phyloP scores from a whole-genome alignment of 441 rosid species.

The Croton setiger region DNA sequence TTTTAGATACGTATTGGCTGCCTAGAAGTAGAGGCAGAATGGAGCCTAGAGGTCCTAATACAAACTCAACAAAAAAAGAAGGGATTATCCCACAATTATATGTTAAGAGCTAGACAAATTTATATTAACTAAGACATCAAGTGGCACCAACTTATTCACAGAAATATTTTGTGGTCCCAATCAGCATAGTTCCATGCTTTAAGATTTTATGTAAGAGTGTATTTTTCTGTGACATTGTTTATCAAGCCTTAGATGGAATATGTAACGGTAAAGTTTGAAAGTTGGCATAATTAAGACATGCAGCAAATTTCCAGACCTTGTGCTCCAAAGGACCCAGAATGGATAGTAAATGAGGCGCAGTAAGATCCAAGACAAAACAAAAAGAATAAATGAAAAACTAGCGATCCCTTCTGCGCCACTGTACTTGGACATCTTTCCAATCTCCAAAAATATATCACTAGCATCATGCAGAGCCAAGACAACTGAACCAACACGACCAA shows the following conservation, averaged over 20 bases:
- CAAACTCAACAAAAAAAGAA: not conserved
- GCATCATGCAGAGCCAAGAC: conserved; percentile 96
- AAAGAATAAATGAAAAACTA: conserved; percentile 69
- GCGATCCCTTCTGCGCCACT: conserved; percentile 78
- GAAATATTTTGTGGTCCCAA: not conserved
- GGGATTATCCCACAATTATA: not conserved
- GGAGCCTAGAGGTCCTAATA: not conserved
- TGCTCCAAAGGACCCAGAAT: conserved; percentile 97
- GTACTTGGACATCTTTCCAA: conserved; percentile 96
- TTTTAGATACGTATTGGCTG: not conserved
- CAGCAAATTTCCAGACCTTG: conserved; percentile 64
- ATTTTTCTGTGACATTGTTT: not conserved
- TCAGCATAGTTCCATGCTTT: not conserved
- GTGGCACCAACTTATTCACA: not conserved
- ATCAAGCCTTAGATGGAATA: not conserved
- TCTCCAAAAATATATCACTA: conserved; percentile 87
- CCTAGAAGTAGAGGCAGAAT: not conserved
- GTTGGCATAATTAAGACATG: conserved; percentile 18
- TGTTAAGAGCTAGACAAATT: not conserved
- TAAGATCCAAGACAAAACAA: conserved; percentile 80
- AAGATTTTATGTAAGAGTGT: not conserved
- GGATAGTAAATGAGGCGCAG: conserved; percentile 92
- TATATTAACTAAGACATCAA: not conserved
- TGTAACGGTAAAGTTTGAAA: not conserved
- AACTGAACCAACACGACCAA: conserved; percentile 81